Evolutionary conservation across 345 rosid species (phyloP).

Genomic region (Hibiscus mutabilis): DNA sequence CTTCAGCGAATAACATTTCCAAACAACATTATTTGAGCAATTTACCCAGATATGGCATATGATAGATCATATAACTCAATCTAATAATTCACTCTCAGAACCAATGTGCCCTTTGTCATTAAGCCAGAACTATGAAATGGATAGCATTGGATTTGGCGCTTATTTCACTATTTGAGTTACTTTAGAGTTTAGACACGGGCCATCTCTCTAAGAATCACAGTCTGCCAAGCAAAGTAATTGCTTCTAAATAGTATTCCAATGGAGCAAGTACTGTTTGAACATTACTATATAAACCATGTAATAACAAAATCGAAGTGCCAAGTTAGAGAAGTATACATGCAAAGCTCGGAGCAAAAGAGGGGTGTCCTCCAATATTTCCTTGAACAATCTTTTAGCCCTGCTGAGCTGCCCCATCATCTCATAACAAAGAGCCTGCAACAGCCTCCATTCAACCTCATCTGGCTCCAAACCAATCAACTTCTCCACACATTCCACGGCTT

Average conservation of each 20-base stretch:
- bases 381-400: constrained; percentile 55
- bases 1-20: no score
- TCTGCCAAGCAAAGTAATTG: neutral
- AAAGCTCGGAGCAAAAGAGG: constrained; percentile 85
- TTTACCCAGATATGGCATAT: neutral
- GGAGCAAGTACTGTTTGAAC: neutral
- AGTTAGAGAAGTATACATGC: constrained; percentile 51
- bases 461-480: constrained; percentile 58
- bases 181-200: neutral
- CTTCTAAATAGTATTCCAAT: neutral
- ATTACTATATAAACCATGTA: neutral
- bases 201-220: neutral
- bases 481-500: constrained; percentile 60
- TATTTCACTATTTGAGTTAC: neutral
- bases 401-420: constrained; percentile 69
- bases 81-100: neutral
- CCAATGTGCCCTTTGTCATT: neutral
- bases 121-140: neutral
- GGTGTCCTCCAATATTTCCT: constrained; percentile 53
- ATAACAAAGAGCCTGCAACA: constrained; percentile 75
- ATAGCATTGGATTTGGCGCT: neutral
- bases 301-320: neutral
- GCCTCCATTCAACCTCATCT: constrained; percentile 82
- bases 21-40: no score
- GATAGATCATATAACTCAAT: neutral